A percentile compares a stretch with the other conserved stretches of the same genome.
Evolutionary conservation across 257 asterid species (phyloP).

Genomic region (Gardenia jasminoides): DNA sequence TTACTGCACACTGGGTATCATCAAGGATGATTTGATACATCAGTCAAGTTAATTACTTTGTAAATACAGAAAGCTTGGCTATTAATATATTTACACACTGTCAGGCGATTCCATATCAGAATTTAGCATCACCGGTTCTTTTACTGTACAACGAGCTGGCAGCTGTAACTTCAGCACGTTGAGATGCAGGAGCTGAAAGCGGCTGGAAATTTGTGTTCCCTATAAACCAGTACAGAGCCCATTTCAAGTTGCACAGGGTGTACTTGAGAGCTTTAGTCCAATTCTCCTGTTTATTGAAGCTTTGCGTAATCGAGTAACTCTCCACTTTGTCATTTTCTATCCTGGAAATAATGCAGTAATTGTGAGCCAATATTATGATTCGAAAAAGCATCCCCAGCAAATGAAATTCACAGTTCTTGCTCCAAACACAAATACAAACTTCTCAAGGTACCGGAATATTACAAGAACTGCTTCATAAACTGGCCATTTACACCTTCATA

Average conservation of each 20-base stretch:
- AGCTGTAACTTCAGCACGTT: slow-evolving; percentile 55
- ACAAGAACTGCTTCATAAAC: background rate
- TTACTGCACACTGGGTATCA: background rate
- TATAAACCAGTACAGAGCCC: slow-evolving; percentile 98
- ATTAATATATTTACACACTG: slow-evolving; percentile 12
- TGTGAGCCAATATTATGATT: background rate
- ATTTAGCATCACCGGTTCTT: slow-evolving; percentile 43
- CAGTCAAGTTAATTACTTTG: background rate
- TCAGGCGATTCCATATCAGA: slow-evolving; percentile 30
- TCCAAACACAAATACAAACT: background rate
- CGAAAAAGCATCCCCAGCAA: background rate
- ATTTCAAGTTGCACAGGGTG: slow-evolving; percentile 91
- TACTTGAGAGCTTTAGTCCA: slow-evolving; percentile 99
- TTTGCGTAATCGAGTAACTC: slow-evolving; percentile 81
- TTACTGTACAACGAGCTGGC: slow-evolving; percentile 50
- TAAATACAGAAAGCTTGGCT: background rate
- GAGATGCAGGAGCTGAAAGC: slow-evolving; percentile 48
- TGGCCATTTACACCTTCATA: background rate
- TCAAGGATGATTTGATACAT: background rate
- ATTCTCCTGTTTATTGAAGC: slow-evolving; percentile 88
- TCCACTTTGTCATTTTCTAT: slow-evolving; percentile 95
- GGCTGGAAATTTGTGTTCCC: slow-evolving; percentile 97
- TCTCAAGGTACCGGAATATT: background rate
- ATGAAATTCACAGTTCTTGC: background rate
- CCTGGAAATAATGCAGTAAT: slow-evolving; percentile 42